phyloP scores from a whole-genome alignment of 2,329 filamentous ascomycete genomes.

The Paraphoma sp. region DNA sequence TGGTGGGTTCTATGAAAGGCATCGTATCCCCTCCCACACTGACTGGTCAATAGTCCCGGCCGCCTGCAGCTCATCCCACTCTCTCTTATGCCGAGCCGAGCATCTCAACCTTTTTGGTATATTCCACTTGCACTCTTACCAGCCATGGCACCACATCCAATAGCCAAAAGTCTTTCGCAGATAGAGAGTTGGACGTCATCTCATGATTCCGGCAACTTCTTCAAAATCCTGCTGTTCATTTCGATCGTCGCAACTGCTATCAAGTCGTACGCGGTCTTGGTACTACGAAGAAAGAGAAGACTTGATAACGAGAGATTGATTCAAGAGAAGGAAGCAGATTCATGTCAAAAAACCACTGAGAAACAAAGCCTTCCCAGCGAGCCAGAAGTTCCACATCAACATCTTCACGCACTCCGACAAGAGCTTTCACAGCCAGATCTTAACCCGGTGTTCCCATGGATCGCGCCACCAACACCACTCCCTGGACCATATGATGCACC shows the following conservation, averaged over 20 bases:
- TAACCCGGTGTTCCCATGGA: conserved; percentile 43
- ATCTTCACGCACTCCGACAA: conserved; percentile 19
- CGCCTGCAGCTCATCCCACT: conserved; percentile 37
- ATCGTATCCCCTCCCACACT: conserved; percentile 28
- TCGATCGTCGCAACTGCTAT: conserved; percentile 23
- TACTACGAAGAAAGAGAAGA: conserved; percentile 25
- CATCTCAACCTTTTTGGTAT: conserved; percentile 20
- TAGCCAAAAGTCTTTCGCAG: conserved; percentile 19
- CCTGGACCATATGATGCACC: conserved; percentile 46
- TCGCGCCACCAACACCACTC: conserved; percentile 34
- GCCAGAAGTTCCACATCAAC: conserved; percentile 11
- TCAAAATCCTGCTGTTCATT: conserved; percentile 26
- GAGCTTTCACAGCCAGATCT: conserved; percentile 23
- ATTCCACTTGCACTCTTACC: conserved; percentile 16
- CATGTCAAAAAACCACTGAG: conserved; percentile 7
- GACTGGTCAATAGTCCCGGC: conserved; percentile 37
- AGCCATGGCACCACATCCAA: conserved; percentile 40
- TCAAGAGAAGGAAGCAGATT: conserved; percentile 8
- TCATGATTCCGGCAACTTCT: conserved; percentile 7
- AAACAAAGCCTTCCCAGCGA: conserved; percentile 3
- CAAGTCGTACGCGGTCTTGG: conserved; percentile 16
- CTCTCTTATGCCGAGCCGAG: conserved; percentile 33
- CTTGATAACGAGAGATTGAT: not conserved
- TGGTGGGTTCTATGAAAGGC: conserved; percentile 46
- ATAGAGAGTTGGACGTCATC: conserved; percentile 14